Conservation (phyloP, 192 early-diverging fungal species). For the Lobosporangium transversale region DNA sequence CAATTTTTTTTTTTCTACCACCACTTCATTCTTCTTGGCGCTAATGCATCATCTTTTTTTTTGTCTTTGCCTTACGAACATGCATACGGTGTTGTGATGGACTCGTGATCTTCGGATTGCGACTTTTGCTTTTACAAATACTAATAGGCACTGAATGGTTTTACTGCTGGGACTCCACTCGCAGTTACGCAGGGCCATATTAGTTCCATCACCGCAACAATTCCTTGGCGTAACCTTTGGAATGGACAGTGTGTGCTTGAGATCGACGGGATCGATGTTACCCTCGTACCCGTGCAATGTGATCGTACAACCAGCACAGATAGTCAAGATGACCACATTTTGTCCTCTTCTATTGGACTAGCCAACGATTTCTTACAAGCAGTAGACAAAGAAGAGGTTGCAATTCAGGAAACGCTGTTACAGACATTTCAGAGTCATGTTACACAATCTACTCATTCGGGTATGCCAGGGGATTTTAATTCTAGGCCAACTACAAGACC, state of each 20-base stretch:
- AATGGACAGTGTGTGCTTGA: slow-evolving; percentile 79
- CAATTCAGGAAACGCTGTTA: slow-evolving; percentile 61
- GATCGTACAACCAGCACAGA: slow-evolving; percentile 8
- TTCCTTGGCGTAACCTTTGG: slow-evolving; percentile 90
- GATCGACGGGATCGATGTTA: slow-evolving; percentile 73
- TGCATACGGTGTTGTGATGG: too few relatives aligned
- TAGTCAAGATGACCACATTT: slow-evolving; percentile 63
- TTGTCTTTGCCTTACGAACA: too few relatives aligned
- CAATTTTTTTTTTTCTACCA: too few relatives aligned
- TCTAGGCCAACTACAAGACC: slow-evolving; percentile 9
- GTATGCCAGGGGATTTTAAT: slow-evolving; percentile 48
- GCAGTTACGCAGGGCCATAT: slow-evolving; percentile 76
- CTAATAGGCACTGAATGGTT: slow-evolving; percentile 84
- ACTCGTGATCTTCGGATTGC: too few relatives aligned
- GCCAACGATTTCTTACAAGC: slow-evolving; percentile 87
- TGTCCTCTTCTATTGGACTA: slow-evolving; percentile 87
- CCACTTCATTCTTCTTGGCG: too few relatives aligned
- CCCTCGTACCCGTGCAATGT: slow-evolving; percentile 53
- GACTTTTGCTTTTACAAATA: too few relatives aligned
- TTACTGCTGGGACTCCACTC: slow-evolving; percentile 73
- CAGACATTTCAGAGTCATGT: slow-evolving; percentile 59
- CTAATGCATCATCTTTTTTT: too few relatives aligned
- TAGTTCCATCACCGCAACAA: slow-evolving; percentile 69
- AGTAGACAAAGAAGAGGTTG: slow-evolving; percentile 71
- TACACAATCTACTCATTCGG: slow-evolving; percentile 28